A percentile compares a stretch with the other conserved stretches of the same genome.
Conservation (phyloP, 176 grass and related monocot species). For the Musa acuminata region DNA sequence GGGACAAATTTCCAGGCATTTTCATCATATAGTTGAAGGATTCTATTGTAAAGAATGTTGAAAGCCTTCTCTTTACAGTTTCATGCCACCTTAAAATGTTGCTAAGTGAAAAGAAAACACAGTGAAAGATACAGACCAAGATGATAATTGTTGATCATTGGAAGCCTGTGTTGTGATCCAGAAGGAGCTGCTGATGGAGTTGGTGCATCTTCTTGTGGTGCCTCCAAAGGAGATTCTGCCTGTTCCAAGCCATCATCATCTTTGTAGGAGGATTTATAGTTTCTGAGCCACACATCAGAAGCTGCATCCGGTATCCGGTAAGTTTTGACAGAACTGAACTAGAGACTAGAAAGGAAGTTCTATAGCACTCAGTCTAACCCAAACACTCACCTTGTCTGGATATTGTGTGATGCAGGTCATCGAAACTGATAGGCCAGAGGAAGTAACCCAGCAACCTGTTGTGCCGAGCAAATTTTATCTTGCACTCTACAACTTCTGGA, state of each 20-base stretch:
- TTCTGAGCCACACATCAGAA: slow-evolving; percentile 39
- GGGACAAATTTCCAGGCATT: neutral
- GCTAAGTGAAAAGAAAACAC: neutral
- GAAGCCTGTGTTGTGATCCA: neutral
- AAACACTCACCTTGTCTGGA: slow-evolving; percentile 48
- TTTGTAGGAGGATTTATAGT: slow-evolving; percentile 21
- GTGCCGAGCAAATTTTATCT: slow-evolving; percentile 47
- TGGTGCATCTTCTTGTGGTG: slow-evolving; percentile 24
- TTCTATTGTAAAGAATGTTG: neutral
- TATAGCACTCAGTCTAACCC: neutral
- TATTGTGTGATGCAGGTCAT: slow-evolving; percentile 51
- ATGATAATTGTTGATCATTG: neutral
- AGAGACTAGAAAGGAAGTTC: neutral
- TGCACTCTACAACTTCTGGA: slow-evolving; percentile 48
- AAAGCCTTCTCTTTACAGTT: no score
- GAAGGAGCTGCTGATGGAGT: slow-evolving; percentile 14
- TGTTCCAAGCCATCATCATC: slow-evolving; percentile 30
- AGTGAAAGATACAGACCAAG: neutral
- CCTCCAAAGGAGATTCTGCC: slow-evolving; percentile 18
- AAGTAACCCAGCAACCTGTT: slow-evolving; percentile 53
- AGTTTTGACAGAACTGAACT: neutral
- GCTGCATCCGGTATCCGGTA: slow-evolving; percentile 32
- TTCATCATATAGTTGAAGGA: neutral
- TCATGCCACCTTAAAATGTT: no score
- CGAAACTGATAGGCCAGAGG: slow-evolving; percentile 77